A percentile compares a stretch with the other conserved stretches of the same genome.
These are phyloP conservation scores for Pezicula rhizophila DNA, from an alignment of 2,329 filamentous ascomycete species.

Conservation along the genomic window DNA sequence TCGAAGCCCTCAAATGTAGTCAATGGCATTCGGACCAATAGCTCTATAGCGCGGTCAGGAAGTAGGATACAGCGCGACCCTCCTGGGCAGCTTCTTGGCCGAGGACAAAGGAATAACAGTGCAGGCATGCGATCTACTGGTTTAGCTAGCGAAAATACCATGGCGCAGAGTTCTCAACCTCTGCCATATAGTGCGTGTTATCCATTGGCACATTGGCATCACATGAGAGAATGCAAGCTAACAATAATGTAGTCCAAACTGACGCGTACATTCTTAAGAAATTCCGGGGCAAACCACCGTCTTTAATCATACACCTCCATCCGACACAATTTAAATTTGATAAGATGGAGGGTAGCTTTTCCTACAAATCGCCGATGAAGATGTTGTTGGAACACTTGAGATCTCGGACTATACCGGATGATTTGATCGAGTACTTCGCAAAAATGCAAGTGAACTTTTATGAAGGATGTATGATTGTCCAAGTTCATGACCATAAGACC, in stretches of 20 bases:
- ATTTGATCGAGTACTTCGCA: slow-evolving; percentile 75
- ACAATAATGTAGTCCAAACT: slow-evolving; percentile 54
- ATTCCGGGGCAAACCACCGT: slow-evolving; percentile 67
- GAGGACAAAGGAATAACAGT: slow-evolving; percentile 44
- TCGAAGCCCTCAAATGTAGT: slow-evolving; percentile 45
- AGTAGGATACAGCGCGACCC: slow-evolving; percentile 55
- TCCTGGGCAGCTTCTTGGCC: slow-evolving; percentile 35
- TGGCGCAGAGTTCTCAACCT: slow-evolving; percentile 35
- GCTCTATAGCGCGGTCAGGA: slow-evolving; percentile 40
- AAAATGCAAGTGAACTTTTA: slow-evolving; percentile 74
- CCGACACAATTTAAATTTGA: slow-evolving; percentile 86
- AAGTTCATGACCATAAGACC: slow-evolving; percentile 83
- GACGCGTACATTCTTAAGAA: slow-evolving; percentile 78
- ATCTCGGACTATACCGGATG: slow-evolving; percentile 76
- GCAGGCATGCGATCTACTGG: slow-evolving; percentile 44
- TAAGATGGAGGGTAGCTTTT: slow-evolving; percentile 85
- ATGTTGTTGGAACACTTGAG: slow-evolving; percentile 70
- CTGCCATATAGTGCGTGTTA: slow-evolving; percentile 45
- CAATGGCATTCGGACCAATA: slow-evolving; percentile 30
- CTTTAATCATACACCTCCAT: slow-evolving; percentile 80
- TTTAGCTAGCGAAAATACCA: slow-evolving; percentile 36
- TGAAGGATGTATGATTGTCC: slow-evolving; percentile 90
- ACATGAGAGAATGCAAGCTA: slow-evolving; percentile 17
- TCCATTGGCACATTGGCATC: slow-evolving; percentile 6
- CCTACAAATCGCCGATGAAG: slow-evolving; percentile 88